Base-by-base conservation (phyloP, 768 basidiomycete species). In the Brasilioporus rufonigricans region DNA sequence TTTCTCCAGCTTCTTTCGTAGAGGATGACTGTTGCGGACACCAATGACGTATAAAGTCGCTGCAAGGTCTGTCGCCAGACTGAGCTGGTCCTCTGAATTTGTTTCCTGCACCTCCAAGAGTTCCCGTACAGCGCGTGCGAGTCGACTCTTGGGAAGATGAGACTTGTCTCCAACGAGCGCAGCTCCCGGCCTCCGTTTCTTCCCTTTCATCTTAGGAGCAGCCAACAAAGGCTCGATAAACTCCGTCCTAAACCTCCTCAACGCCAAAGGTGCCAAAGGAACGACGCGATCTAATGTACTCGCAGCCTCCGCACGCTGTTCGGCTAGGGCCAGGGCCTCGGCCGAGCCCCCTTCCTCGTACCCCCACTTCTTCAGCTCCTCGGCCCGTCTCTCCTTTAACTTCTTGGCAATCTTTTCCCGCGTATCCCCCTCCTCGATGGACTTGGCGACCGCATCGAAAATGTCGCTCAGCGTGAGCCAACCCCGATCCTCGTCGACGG, bases 341-440 rank as follows among this genome's bases (percentile, higher is more conserved):
- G 70, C 57, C 19, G 80, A 64, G 16, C 75, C 83, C 24, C 77
- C 80, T 12, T 80, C 80, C 44, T 73, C 67, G 61, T 80, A 86
- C 11, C 87, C 88, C 87, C 88, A 91, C 69, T 82, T 83, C 70
- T 76, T 82, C 48, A 91, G 69, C 66, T 90, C 89, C 55, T 81
- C 80, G 36, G 74, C 62, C 54, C 79, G 74, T 63, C 77, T 82
- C 71, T 88, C 85, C 65, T 76, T 80, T 56, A 87, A 64, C 58
- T 76, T 79, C 62, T 73, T 75, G 36, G 84, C 74, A 43, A 89
- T 77, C 62, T 81, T 79, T 64, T 84, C 84, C 26, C 82, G 80
- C n/a, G 80, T 77, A 60, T 81, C 81, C 38, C 71, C 73, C 50
- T 82, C 77, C 44, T 72, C 70, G 45, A 80, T 73, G 21, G 76